Conservation (phyloP, 2,329 filamentous ascomycete genomes). For the Neopestalotiopsis clavispora region DNA sequence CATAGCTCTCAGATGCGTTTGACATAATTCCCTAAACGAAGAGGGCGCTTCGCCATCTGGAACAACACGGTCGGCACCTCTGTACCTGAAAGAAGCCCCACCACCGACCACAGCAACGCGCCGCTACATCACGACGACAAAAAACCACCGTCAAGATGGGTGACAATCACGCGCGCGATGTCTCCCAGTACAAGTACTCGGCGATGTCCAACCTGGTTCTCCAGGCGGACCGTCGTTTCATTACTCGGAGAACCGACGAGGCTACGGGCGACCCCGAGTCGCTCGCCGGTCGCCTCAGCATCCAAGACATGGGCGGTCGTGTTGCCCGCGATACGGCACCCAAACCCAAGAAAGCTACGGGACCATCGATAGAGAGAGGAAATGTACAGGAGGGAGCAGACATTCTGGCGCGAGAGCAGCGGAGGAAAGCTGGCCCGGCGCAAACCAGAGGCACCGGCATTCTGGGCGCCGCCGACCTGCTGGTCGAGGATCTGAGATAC, state of each 20-base stretch:
- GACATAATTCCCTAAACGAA: conserved; percentile 23
- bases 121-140: conserved; percentile 18
- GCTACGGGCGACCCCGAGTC: conserved; percentile 97
- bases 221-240: conserved; percentile 97
- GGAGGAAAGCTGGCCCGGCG: conserved; percentile 76
- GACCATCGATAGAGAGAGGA: conserved; percentile 75
- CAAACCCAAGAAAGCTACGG: conserved; percentile 77
- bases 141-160: conserved; percentile 62
- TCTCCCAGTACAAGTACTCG: conserved; percentile 98
- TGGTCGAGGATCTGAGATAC: conserved; percentile 91
- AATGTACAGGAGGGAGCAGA: conserved; percentile 80
- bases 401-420: conserved; percentile 81
- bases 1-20: conserved; percentile 28
- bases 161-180: conserved; percentile 73
- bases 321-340: conserved; percentile 80
- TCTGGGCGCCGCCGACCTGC: conserved; percentile 80
- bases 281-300: conserved; percentile 89
- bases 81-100: conserved; percentile 20
- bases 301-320: conserved; percentile 91
- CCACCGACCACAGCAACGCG: conserved; percentile 20
- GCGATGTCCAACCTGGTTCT: conserved; percentile 99
- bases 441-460: conserved; percentile 77
- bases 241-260: conserved; percentile 90
- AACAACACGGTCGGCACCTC: conserved; percentile 33
- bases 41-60: conserved; percentile 34